These are phyloP conservation scores for Pyrus betulifolia DNA, from an alignment of 306 rosid species.

Conservation along the genomic window DNA sequence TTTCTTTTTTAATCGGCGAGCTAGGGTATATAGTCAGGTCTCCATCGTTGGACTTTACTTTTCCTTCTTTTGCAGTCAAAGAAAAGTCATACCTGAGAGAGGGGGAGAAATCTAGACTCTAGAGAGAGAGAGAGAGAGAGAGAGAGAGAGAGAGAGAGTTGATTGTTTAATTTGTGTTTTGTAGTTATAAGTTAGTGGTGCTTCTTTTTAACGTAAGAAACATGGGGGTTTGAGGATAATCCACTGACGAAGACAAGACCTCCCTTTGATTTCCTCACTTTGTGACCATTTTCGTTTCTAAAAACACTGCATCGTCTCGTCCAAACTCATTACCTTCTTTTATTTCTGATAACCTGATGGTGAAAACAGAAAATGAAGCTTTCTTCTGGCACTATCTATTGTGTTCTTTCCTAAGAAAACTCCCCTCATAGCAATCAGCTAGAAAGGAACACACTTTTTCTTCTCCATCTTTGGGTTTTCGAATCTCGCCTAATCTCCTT, in stretches of 20 bases:
- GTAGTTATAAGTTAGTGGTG: not conserved
- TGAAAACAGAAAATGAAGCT: not conserved
- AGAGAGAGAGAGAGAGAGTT: conserved; percentile 12
- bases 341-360: not conserved
- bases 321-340: conserved; percentile 15
- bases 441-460: not conserved
- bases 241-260: conserved; percentile 55
- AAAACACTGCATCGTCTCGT: conserved; percentile 22
- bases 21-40: conserved; percentile 48
- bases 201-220: conserved; percentile 25
- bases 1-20: conserved; percentile 2
- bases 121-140: conserved; percentile 9
- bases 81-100: conserved; percentile 45
- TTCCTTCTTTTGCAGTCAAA: conserved; percentile 60
- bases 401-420: conserved; percentile 1
- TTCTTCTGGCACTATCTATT: not conserved
- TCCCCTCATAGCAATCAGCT: not conserved
- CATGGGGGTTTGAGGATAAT: conserved; percentile 13
- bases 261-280: conserved; percentile 28
- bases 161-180: conserved; percentile 6
- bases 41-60: conserved; percentile 51
- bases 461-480: not conserved
- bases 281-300: conserved; percentile 26
- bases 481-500: not conserved
- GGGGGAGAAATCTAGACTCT: not conserved